These are phyloP conservation scores for Calonectria honghensis DNA, from an alignment of 2,329 filamentous ascomycete genomes.

Conservation along the genomic window DNA sequence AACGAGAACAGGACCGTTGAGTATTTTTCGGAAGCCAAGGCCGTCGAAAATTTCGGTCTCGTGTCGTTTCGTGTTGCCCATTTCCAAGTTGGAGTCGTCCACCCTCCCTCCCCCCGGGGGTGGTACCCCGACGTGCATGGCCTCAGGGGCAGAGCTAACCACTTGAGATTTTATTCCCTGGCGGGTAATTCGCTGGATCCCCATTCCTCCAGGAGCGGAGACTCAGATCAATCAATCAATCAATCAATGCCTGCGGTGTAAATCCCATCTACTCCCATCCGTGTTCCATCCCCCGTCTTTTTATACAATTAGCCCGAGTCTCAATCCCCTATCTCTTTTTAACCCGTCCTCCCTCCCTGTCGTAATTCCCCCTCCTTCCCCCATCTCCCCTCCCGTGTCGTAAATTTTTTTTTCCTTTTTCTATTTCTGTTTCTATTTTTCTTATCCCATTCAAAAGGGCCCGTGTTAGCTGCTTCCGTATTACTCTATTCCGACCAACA, in stretches of 20 bases:
- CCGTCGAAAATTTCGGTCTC: too few relatives aligned
- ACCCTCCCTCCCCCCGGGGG: background rate
- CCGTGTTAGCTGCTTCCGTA: background rate
- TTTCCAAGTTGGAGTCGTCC: background rate
- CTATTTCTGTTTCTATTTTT: background rate
- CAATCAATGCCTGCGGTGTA: slow-evolving; percentile 4
- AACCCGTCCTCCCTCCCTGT: background rate
- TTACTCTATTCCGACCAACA: slow-evolving; percentile 3
- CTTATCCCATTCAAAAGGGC: background rate
- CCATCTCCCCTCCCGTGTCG: background rate
- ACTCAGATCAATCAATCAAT: slow-evolving; percentile 14
- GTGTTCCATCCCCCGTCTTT: background rate
- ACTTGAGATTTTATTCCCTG: background rate
- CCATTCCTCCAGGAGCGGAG: slow-evolving; percentile 7
- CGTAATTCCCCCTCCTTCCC: background rate
- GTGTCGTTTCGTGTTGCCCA: background rate
- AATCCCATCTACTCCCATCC: background rate
- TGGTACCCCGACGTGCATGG: background rate
- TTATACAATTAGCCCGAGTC: background rate
- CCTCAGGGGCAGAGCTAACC: slow-evolving; percentile 14
- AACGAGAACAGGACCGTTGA: background rate
- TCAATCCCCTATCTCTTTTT: background rate
- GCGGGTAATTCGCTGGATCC: slow-evolving; percentile 10
- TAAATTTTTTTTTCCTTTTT: background rate
- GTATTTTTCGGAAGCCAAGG: background rate